These are phyloP conservation scores for Phytopythium kandeliae DNA, from an alignment of 352 stramenopile species.

Conservation along the genomic window DNA sequence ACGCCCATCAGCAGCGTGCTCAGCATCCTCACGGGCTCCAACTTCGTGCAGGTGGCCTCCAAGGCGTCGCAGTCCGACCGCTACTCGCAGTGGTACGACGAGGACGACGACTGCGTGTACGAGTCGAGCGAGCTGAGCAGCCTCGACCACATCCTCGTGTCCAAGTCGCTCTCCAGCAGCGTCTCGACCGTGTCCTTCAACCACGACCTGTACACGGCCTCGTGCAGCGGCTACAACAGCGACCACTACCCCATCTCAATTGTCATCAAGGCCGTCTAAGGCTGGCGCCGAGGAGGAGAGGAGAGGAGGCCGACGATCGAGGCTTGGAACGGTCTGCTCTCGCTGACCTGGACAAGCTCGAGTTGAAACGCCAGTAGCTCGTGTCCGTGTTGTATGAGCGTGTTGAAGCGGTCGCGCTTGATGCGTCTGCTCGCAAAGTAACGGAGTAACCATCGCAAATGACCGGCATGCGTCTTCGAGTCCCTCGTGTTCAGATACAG, in stretches of 20 bases:
- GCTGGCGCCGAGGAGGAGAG: too few species aligned
- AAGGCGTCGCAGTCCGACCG: conserved; percentile 31
- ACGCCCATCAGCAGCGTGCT: conserved; percentile 48
- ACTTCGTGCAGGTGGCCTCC: conserved; percentile 39
- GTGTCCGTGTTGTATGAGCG: too few species aligned
- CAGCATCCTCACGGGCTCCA: conserved; percentile 31
- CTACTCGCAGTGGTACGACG: conserved; percentile 59
- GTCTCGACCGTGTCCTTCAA: conserved; percentile 42
- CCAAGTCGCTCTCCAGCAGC: conserved; percentile 31
- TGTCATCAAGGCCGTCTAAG: conserved; percentile 17
- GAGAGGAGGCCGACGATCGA: too few species aligned
- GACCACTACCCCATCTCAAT: conserved; percentile 52
- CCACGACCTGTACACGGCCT: conserved; percentile 42
- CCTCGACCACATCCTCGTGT: conserved; percentile 61
- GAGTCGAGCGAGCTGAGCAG: conserved; percentile 38
- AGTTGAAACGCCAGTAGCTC: too few species aligned
- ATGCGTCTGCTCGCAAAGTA: too few species aligned
- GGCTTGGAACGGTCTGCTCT: too few species aligned
- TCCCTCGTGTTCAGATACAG: too few species aligned
- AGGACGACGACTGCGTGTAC: conserved; percentile 60
- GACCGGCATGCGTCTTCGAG: too few species aligned
- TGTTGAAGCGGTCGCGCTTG: too few species aligned
- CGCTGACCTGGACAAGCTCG: too few species aligned
- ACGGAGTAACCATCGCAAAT: too few species aligned
- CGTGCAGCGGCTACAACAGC: conserved; percentile 50